A percentile compares a stretch with the other conserved stretches of the same genome.
Evolutionary conservation across 305 asterid genomes (phyloP).

Genomic region (Lippia alba): DNA sequence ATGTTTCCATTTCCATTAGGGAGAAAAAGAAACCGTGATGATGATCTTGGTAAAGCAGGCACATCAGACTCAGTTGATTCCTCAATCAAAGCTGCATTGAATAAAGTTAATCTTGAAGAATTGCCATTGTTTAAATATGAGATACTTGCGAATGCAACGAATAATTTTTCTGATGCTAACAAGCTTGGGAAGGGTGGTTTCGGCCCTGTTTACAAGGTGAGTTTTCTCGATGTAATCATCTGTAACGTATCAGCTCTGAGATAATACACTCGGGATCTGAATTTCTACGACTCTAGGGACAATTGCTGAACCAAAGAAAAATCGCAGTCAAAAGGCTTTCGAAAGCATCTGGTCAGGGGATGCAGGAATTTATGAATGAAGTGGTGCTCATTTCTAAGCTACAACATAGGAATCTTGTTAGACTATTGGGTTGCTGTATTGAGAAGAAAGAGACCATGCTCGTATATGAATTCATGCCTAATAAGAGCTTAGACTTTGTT

Average conservation of each 20-base stretch:
- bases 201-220: conserved; percentile 35
- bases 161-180: neutral
- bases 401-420: conserved; percentile 33
- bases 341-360: conserved; percentile 30
- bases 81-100: neutral
- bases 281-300: neutral
- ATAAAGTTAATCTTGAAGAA: conserved; percentile 1
- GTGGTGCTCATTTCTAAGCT: conserved; percentile 13
- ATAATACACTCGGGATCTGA: neutral
- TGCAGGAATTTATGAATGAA: conserved; percentile 33
- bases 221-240: neutral
- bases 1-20: neutral
- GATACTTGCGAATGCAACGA: neutral
- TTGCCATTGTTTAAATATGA: neutral
- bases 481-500: neutral
- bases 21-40: conserved; percentile 15
- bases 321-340: conserved; percentile 14
- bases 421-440: conserved; percentile 27
- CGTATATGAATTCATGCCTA: neutral
- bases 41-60: neutral
- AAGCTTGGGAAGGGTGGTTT: conserved; percentile 38
- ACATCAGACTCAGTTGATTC: neutral
- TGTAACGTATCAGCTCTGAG: neutral
- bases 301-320: neutral
- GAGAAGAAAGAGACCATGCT: conserved; percentile 25